Evolutionary conservation across 169 alveolate genomes (phyloP).

Genomic region (Cyclospora cayetanensis): DNA sequence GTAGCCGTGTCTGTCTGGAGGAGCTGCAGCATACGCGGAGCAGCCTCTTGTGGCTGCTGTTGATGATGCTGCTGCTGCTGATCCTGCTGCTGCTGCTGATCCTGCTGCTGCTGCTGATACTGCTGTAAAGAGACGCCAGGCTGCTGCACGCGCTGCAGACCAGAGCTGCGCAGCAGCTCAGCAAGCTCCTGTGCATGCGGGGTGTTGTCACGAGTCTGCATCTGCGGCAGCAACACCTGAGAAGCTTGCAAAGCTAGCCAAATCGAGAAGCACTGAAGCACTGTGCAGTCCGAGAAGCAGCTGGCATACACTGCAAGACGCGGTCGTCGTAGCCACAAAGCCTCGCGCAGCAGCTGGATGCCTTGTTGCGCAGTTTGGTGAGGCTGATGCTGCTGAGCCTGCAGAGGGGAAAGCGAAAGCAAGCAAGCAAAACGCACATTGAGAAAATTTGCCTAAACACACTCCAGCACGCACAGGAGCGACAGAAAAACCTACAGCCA

Average conservation of each 20-base stretch:
- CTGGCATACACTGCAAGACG: constrained; percentile 71
- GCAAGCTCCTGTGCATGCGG: constrained; percentile 9
- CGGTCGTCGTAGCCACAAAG: constrained; percentile 63
- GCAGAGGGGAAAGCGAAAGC: not conserved
- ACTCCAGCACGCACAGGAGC: not conserved
- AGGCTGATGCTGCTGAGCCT: not conserved
- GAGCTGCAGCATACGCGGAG: constrained; percentile 46
- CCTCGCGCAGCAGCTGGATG: constrained; percentile 54
- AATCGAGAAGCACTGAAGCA: constrained; percentile 38
- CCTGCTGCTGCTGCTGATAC: constrained; percentile 25
- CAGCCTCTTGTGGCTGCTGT: not conserved
- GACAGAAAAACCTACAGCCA: not conserved
- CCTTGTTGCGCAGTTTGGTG: constrained; percentile 33
- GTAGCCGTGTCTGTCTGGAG: not conserved
- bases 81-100: not conserved
- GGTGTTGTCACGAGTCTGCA: not conserved
- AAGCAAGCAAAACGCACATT: not conserved
- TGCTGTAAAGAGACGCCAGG: not conserved
- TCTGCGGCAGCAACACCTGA: constrained; percentile 18
- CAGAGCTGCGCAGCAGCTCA: constrained; percentile 39
- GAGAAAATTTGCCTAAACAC: no score
- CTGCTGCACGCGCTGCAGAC: constrained; percentile 56
- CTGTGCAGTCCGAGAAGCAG: constrained; percentile 53
- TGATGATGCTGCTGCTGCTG: no score
- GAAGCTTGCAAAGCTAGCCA: constrained; percentile 67